Evolutionary conservation across 2,329 filamentous ascomycete genomes (phyloP), one percentile per base, ranked within the genome.

Genomic region (Aspergillus nomiae): DNA sequence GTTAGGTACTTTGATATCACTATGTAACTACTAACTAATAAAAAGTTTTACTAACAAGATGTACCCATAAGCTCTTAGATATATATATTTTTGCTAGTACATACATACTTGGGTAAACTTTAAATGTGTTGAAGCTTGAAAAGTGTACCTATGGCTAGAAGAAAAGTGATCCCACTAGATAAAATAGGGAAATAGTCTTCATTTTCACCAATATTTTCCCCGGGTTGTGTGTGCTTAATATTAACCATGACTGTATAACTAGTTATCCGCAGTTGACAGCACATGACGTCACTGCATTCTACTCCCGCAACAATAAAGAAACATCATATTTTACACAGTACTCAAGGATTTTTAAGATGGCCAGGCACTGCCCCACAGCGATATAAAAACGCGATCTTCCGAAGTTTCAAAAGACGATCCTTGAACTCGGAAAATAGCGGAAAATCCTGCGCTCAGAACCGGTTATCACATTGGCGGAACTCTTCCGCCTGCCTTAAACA

Each of bases 351-450:
- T 16, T 41, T 7, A 16, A 41, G 16, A 41, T 41, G 38, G 38
- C 38, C 38, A 41, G 38, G 38, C 16, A n/a, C 16, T 41, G 38
- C 38, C 16, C 16, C 38, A 41, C 38, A 41, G 38, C 38, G 14
- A 41, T 41, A n/a, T 41, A 19, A 14, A 41, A 8, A n/a, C n/a
- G 38, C 38, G 7, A 28, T 24, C 43, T 19, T 24, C 38, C 12
- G 19, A 57, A 57, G 36, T n/a, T 38, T n/a, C 32, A 26, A 26
- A 32, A 50, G 19, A 21, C 14, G 30, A 51, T 61, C 43, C 28
- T 28, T 34, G 54, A 12, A 16, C 32, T 58, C 69, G 69, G 68
- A 65, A 69, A 69, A 24, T 43, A 46, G 66, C 68, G 68, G 68
- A 64, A 70, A 67, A 57, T 41, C 16, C 12, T 55, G 61, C 65